A percentile compares a stretch with the other conserved stretches of the same genome.
Evolutionary conservation across 139 green algal genomes (phyloP).

Genomic region (Closterium sp.): DNA sequence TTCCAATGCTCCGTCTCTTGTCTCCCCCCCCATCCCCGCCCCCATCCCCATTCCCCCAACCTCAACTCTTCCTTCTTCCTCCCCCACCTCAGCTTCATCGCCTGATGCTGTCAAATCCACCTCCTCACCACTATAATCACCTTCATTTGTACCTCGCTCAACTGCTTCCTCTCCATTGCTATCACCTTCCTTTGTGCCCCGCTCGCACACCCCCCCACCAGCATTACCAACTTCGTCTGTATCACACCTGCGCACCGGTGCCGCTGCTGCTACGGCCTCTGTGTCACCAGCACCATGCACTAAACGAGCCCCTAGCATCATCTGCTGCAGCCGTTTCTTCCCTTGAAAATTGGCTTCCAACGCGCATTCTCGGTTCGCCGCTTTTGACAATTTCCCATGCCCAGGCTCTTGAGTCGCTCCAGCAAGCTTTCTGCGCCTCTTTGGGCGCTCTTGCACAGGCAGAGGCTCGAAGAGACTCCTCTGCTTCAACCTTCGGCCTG

Average conservation of each 20-base stretch:
- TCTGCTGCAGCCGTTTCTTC: not conserved
- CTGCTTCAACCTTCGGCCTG: not conserved
- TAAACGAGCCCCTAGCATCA: not conserved
- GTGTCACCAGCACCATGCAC: not conserved
- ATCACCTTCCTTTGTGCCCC: not conserved
- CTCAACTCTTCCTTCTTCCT: not conserved
- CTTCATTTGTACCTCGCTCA: no score
- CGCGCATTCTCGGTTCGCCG: not conserved
- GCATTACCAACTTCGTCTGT: not conserved
- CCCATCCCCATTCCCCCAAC: not conserved
- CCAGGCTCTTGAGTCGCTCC: no score
- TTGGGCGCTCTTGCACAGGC: not conserved
- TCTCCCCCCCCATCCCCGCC: not conserved
- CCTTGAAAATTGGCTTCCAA: not conserved
- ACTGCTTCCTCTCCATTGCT: no score
- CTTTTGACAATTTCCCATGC: not conserved
- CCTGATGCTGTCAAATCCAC: not conserved
- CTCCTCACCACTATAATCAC: not conserved
- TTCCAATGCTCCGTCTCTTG: not conserved
- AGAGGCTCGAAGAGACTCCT: not conserved
- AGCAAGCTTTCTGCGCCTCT: not conserved
- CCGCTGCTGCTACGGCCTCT: not conserved
- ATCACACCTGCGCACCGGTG: not conserved
- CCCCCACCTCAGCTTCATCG: not conserved
- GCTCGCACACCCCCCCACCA: not conserved